phyloP scores from a whole-genome alignment of 768 basidiomycete species.

The Termitomyces sp. region DNA sequence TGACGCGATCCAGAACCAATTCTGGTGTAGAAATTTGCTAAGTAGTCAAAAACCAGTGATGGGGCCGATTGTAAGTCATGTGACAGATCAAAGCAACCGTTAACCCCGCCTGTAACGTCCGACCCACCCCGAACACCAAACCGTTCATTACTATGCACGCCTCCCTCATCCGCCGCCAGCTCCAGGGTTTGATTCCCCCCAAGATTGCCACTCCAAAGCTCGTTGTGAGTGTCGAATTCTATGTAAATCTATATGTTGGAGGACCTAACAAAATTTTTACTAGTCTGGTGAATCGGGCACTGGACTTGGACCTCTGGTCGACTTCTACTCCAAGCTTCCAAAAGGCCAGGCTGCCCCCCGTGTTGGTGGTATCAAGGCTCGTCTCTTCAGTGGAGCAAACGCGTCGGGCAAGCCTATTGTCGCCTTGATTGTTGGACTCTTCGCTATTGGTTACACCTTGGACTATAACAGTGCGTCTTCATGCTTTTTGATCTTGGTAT shows the following conservation, averaged over 20 bases:
- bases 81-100: constrained; percentile 5
- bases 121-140: constrained; percentile 18
- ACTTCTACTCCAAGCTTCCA: constrained; percentile 95
- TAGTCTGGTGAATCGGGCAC: constrained; percentile 80
- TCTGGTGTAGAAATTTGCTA: neutral
- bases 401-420: constrained; percentile 70
- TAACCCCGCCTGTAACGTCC: constrained; percentile 4
- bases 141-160: constrained; percentile 58
- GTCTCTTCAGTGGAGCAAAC: constrained; percentile 82
- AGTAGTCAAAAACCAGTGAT: neutral
- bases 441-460: constrained; percentile 78
- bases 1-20: neutral
- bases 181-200: constrained; percentile 83
- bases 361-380: constrained; percentile 66
- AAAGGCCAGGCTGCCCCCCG: constrained; percentile 72
- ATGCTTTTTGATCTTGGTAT: constrained; percentile 8
- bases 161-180: constrained; percentile 78
- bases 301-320: constrained; percentile 78
- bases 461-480: constrained; percentile 80
- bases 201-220: constrained; percentile 91
- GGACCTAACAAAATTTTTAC: constrained; percentile 8
- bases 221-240: constrained; percentile 49
- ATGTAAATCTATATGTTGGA: neutral
- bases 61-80: neutral
- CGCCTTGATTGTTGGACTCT: constrained; percentile 56